Base-by-base conservation (phyloP, 78 protist species). In the Chrysochromulina tobinii region DNA sequence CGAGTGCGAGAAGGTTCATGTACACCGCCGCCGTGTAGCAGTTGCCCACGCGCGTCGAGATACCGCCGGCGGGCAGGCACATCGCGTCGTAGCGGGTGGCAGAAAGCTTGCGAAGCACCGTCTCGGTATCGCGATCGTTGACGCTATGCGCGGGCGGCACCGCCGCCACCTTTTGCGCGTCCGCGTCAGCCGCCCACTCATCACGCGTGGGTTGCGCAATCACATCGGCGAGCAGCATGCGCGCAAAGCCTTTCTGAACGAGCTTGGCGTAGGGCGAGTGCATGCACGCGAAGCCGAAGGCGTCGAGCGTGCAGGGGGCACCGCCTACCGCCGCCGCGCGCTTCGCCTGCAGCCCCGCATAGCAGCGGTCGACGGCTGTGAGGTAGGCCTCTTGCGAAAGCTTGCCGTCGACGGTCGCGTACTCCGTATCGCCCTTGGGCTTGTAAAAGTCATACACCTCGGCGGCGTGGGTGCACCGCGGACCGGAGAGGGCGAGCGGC, bases 231-330 rank as follows among this genome's bases (percentile, higher is more conserved):
- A 59, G 64, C 7, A 92, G 55, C 27, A 97, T 68, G 50, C 99
- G 93, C n/a, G 95, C 96, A 89, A 94, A 89, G 51, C 97, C 92
- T 89, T 98, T 98, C 81, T 94, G 94, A n/a, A 98, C 99, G 38
- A 97, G 97, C 93, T 98, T 98, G 95, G 94, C 93, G 95, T 91
- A 98, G 53, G 99, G 99, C 25, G 98, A 90, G 93, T 98, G 99
- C 95, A 97, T 97, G 79, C 93, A 85, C 21, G 89, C 88, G 88
- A 87, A 96, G 89, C 96, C 99, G 48, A 93, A 87, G 59, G 79
- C 11, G 69, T 64, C 81, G 21, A 97, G 68, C n/a, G 6, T 25
- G 69, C 92, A 12, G 7, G 64, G 64, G 7, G 7, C 12, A 7
- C 23, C 64, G 64, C 12, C 12, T 12, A 12, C 64, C 64, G 64